Percentiles rank a stretch among this genome's conserved stretches.
Conservation (phyloP, 2,329 filamentous ascomycete species). For the Clarireedia paspali region DNA sequence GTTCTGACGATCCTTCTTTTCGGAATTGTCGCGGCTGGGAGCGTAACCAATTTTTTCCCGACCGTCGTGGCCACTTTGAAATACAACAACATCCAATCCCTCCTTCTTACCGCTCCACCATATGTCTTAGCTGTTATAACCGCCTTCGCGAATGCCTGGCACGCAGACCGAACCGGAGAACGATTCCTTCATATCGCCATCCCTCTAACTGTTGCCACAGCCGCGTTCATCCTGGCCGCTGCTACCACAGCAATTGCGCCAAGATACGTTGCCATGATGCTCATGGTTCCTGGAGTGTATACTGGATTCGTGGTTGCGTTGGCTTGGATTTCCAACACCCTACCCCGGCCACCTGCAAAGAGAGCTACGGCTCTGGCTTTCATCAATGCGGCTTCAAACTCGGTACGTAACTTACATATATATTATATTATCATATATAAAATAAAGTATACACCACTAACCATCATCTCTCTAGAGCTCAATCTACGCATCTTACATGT, state of each 20-base stretch:
- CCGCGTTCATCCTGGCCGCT: conserved; percentile 60
- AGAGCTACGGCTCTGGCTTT: conserved; percentile 60
- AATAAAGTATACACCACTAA: conserved; percentile 21
- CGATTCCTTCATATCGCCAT: conserved; percentile 60
- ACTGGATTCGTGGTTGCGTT: conserved; percentile 60
- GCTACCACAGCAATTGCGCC: conserved; percentile 52
- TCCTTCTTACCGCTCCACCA: conserved; percentile 58
- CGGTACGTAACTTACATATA: conserved; percentile 14
- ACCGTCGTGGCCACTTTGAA: conserved; percentile 62
- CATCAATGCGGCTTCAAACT: conserved; percentile 68
- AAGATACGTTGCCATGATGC: conserved; percentile 63
- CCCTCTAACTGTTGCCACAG: conserved; percentile 54
- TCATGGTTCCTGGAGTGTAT: conserved; percentile 61
- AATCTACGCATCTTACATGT: conserved; percentile 60
- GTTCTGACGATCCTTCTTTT: conserved; percentile 35
- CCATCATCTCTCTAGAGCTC: conserved; percentile 35
- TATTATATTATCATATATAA: conserved; percentile 54
- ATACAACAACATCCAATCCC: conserved; percentile 51
- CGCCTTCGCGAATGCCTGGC: conserved; percentile 58
- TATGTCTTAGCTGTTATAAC: conserved; percentile 56
- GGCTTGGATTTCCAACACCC: conserved; percentile 68
- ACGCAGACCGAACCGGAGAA: conserved; percentile 64
- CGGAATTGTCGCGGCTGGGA: conserved; percentile 48
- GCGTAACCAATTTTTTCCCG: conserved; percentile 62
- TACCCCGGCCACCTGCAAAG: conserved; percentile 63